phyloP scores from a whole-genome alignment of 2,329 filamentous ascomycete genomes.

The Diatrype stigma region DNA sequence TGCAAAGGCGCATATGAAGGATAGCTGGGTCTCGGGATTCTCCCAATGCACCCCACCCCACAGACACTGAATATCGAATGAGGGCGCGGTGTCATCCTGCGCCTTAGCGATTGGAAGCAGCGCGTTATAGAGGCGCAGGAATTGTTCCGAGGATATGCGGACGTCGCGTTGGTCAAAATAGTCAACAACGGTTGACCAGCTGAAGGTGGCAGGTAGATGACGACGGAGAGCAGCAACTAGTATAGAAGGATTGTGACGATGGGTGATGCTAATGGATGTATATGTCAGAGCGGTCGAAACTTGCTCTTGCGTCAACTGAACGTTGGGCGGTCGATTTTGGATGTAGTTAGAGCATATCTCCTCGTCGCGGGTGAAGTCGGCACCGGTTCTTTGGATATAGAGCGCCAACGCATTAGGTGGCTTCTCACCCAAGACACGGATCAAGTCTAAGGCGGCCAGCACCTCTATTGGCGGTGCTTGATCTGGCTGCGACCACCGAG shows the following conservation, averaged over 20 bases:
- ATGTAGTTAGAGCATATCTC: slow-evolving; percentile 59
- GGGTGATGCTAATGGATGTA: slow-evolving; percentile 54
- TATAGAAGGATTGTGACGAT: slow-evolving; percentile 46
- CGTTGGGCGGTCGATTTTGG: slow-evolving; percentile 45
- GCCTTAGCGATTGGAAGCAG: slow-evolving; percentile 64
- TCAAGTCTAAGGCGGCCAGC: slow-evolving; percentile 65
- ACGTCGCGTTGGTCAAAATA: slow-evolving; percentile 78
- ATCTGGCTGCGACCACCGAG: slow-evolving; percentile 64
- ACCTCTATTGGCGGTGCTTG: slow-evolving; percentile 66
- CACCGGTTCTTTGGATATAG: slow-evolving; percentile 70
- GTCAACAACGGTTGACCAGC: slow-evolving; percentile 68
- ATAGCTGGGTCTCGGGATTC: slow-evolving; percentile 80
- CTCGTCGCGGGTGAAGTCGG: slow-evolving; percentile 69
- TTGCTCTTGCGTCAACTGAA: slow-evolving; percentile 74
- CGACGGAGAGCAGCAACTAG: slow-evolving; percentile 61
- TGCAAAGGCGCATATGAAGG: slow-evolving; percentile 87
- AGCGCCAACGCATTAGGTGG: slow-evolving; percentile 55
- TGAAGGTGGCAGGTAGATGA: slow-evolving; percentile 60
- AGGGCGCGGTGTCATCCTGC: slow-evolving; percentile 44
- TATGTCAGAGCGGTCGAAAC: slow-evolving; percentile 76
- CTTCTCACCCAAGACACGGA: slow-evolving; percentile 59
- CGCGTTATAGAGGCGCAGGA: slow-evolving; percentile 75
- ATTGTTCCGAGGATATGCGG: slow-evolving; percentile 73
- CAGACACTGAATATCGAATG: slow-evolving; percentile 78
- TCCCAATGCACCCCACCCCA: slow-evolving; percentile 85